A percentile compares a stretch with the other conserved stretches of the same genome.
Evolutionary conservation across 768 basidiomycete species (phyloP).

Genomic region (Hericium alpestre): DNA sequence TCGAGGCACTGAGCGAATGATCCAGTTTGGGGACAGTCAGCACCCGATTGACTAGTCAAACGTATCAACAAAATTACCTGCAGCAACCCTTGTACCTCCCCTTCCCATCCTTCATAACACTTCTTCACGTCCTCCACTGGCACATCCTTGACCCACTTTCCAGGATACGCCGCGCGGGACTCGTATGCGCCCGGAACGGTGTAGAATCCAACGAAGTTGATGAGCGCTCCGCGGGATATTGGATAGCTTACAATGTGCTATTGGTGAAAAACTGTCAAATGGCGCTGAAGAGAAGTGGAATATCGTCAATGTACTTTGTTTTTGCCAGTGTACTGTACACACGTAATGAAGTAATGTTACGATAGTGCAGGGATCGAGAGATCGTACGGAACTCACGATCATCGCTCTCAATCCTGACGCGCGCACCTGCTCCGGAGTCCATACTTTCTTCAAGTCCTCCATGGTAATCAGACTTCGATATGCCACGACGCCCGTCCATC

Average conservation of each 20-base stretch:
- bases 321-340: too few relatives aligned
- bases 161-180: neutral
- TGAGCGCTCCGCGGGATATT: neutral
- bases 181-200: neutral
- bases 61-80: neutral
- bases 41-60: neutral
- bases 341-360: too few relatives aligned
- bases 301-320: too few relatives aligned
- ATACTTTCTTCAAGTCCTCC: neutral
- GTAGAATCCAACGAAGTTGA: neutral
- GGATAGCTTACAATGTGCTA: neutral
- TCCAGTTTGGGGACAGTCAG: neutral
- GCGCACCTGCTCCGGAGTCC: too few relatives aligned
- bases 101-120: neutral
- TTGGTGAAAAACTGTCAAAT: too few relatives aligned
- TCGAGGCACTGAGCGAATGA: neutral
- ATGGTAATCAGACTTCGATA: neutral
- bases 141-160: neutral
- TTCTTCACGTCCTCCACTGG: neutral
- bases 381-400: neutral
- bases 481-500: neutral
- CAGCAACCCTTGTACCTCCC: neutral
- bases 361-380: too few relatives aligned
- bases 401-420: neutral
- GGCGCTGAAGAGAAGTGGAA: too few relatives aligned